Evolutionary conservation across 2,329 filamentous ascomycete species (phyloP), one percentile per base, ranked within the genome.

Genomic region (Aspergillus fischeri): DNA sequence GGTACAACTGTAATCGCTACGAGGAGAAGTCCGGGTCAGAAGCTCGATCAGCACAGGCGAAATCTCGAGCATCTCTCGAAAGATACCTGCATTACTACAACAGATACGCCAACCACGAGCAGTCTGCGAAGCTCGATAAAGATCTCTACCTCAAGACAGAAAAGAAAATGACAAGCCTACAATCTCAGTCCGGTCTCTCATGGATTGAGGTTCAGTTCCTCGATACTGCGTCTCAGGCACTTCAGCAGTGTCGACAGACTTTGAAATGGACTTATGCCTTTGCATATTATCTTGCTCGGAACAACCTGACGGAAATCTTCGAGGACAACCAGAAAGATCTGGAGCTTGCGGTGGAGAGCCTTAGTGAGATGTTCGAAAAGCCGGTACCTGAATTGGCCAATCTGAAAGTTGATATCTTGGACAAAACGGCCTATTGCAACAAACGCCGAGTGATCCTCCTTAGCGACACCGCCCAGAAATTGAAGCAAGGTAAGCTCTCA

Each of bases 331-430:
- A 99, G 70, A 96, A 96, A 75, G 94, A 99, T 71, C 78, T 99
- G 25, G 94, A 99, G 75, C 89, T 99, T 86, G 93, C 94, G 0
- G 94, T 97, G 0, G 94, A 99, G 78, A 92, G 90, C 56, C 78
- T 99, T 63, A 96, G 91, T n/a, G 92, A 96, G 75, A 96, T 99
- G 91, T 99, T 99, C 65, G 94, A 99, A 81, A 97, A 96, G 79
- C 91, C 92, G 0, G 91, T 93, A n/a, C 79, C 86, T 44, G 92
- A 97, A 67, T 80, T 99, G 20, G 85, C 91, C 3, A 85, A 88
- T 49, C 81, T 97, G 58, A 97, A 97, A 78, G 91, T 96, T 6
- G 93, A 97, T 63, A 99, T 99, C 70, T 90, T 99, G 86, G 93
- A 99, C 75, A 97, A 97, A 82, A 99, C 93, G 3, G 86, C 92